These are phyloP conservation scores for Citrus reticulata DNA, from an alignment of 345 rosid species.

Conservation along the genomic window DNA sequence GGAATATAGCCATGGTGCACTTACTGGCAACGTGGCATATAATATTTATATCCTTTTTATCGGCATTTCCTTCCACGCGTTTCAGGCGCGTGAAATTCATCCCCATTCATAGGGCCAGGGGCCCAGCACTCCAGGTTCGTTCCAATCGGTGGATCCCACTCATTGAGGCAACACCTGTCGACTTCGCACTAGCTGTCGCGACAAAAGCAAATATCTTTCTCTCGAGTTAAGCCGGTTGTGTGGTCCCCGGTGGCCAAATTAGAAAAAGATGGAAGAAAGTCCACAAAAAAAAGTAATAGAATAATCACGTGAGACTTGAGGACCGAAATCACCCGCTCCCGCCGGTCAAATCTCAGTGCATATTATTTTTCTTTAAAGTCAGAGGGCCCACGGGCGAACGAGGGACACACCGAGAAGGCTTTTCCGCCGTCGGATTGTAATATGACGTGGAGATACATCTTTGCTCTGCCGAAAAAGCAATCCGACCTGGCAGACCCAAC, in stretches of 20 bases:
- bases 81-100: not conserved
- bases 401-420: not conserved
- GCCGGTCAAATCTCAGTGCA: conserved; percentile 8
- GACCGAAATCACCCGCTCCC: conserved; percentile 17
- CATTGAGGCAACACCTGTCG: not conserved
- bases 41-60: not conserved
- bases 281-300: not conserved
- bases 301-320: conserved; percentile 9
- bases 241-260: not conserved
- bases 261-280: not conserved
- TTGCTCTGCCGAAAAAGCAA: not conserved
- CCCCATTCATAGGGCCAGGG: too few species aligned
- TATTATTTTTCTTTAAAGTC: not conserved
- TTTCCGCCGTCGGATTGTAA: conserved; percentile 18
- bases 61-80: not conserved
- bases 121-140: not conserved
- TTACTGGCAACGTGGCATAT: conserved; percentile 29
- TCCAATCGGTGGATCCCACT: not conserved
- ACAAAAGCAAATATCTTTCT: not conserved
- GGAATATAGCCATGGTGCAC: conserved; percentile 34
- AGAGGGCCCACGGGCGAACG: not conserved
- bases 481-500: conserved; percentile 19
- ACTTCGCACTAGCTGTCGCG: not conserved
- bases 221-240: not conserved
- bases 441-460: conserved; percentile 23